Evolutionary conservation across 208 protist species (phyloP).

Genomic region (Porcisia hertigi): DNA sequence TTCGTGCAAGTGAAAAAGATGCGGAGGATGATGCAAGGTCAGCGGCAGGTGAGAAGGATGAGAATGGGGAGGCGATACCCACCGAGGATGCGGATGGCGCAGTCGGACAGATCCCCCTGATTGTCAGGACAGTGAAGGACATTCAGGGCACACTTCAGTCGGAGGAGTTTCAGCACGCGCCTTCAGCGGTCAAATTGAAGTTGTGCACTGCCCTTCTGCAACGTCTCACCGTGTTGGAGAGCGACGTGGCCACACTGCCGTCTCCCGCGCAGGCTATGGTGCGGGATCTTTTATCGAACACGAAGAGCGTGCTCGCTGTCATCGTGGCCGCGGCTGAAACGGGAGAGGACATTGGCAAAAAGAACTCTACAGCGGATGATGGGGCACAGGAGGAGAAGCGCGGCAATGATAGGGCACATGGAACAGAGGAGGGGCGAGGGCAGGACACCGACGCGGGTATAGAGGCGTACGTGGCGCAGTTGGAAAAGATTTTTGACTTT

Average conservation of each 20-base stretch:
- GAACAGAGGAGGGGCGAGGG: background rate
- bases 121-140: slow-evolving; percentile 19
- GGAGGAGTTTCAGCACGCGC: slow-evolving; percentile 20
- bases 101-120: slow-evolving; percentile 7
- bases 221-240: slow-evolving; percentile 17
- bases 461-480: slow-evolving; percentile 18
- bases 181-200: slow-evolving; percentile 13
- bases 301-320: slow-evolving; percentile 1
- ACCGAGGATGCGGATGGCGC: background rate
- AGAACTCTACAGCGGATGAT: background rate
- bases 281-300: slow-evolving; percentile 21
- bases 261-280: slow-evolving; percentile 7
- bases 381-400: background rate
- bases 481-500: slow-evolving; percentile 40
- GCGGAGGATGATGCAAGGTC: background rate
- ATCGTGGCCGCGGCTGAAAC: background rate
- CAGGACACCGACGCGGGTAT: background rate
- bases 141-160: slow-evolving; percentile 22
- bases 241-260: slow-evolving; percentile 11
- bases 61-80: slow-evolving; percentile 4
- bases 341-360: background rate
- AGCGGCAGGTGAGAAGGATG: background rate
- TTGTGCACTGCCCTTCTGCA: slow-evolving; percentile 14
- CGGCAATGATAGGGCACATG: background rate
- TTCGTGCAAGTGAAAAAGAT: background rate